Evolutionary conservation across 148 eudicot species (phyloP).

Genomic region (Amaranthus hypochondriacus): DNA sequence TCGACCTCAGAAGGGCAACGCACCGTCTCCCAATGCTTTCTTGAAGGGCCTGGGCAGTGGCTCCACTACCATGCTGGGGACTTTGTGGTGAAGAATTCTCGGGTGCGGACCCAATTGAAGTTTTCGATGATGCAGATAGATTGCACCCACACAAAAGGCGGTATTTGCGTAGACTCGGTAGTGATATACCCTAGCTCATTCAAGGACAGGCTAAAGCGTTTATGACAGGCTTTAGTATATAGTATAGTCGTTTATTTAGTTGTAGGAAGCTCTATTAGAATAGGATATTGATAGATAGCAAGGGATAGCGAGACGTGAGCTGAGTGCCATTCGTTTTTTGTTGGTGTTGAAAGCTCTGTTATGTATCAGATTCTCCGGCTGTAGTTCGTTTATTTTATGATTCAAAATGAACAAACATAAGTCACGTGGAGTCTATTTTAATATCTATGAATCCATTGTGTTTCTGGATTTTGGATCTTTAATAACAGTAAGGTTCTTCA

Average conservation of each 20-base stretch:
- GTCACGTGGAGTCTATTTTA: neutral
- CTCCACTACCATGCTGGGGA: slow-evolving; percentile 60
- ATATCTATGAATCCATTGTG: neutral
- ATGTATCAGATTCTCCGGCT: slow-evolving; percentile 3
- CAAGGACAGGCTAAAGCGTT: slow-evolving; percentile 55
- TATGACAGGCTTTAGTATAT: slow-evolving; percentile 30
- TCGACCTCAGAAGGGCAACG: slow-evolving; percentile 53
- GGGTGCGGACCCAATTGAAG: slow-evolving; percentile 32
- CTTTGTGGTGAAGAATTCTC: slow-evolving; percentile 44
- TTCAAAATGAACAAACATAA: neutral
- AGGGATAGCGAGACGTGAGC: slow-evolving; percentile 9
- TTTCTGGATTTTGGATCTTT: too few species aligned
- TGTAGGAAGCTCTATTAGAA: slow-evolving; percentile 10
- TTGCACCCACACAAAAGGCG: slow-evolving; percentile 85
- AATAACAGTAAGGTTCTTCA: too few species aligned
- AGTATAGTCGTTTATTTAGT: slow-evolving; percentile 5
- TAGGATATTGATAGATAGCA: slow-evolving; percentile 21
- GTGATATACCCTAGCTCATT: slow-evolving; percentile 52
- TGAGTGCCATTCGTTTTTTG: slow-evolving; percentile 29
- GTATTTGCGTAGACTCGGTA: slow-evolving; percentile 68
- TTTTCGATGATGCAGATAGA: slow-evolving; percentile 84
- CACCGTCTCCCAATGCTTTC: slow-evolving; percentile 46
- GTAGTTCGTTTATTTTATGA: neutral
- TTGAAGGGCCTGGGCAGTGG: slow-evolving; percentile 62
- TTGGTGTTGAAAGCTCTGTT: slow-evolving; percentile 30